Base-by-base conservation (phyloP, 306 rosid species). In the Vicia sativa region DNA sequence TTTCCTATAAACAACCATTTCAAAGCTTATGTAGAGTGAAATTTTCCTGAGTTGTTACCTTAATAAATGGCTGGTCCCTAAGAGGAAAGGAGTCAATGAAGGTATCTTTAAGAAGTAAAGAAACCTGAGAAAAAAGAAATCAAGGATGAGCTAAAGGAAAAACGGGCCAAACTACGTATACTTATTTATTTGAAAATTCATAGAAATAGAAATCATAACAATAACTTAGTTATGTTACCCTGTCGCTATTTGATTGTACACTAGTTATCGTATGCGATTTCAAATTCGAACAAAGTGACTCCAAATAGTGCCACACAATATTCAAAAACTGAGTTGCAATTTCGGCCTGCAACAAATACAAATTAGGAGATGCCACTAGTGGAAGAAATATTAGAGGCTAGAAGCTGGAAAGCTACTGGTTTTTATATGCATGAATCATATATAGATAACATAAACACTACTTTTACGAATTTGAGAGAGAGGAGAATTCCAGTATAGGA, bases 71-170 rank as follows among this genome's bases (percentile, higher is more conserved):
- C 69, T 74, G 90, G 79, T 93, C 99, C 82, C 79, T 82, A 64
- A 11, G 60, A 70, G 96, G 80, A 87, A 88, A 93, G 61, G 99
- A 93, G 77, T 85, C 95, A 39, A 93, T 83, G 80, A 86, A 93
- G 82, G 90, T 93, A 55, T 93, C 99, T 78, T 90, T 93, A 56
- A 93, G 92, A 80, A 93, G 99, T 77, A 93, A 79, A 67, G 96
- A 93, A 83, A 93, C 97, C 99, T 93, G 90, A 75, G 84, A 1
- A 35, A 57, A 54, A 80, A 66, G 6, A 59, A 29, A 70, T 42
- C 53, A 28, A 49, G 68, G 58, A 16, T 68, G 75, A 68, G 70
- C 34, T 52, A 61, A n/a, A n/a, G 44, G 42, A 69, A 74, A 78
- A 70, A 10, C 13, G 7, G 39, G 72, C 50, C 42, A 58, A 62